phyloP scores from a whole-genome alignment of 768 basidiomycete genomes.

The Russula griseocarnosa region DNA sequence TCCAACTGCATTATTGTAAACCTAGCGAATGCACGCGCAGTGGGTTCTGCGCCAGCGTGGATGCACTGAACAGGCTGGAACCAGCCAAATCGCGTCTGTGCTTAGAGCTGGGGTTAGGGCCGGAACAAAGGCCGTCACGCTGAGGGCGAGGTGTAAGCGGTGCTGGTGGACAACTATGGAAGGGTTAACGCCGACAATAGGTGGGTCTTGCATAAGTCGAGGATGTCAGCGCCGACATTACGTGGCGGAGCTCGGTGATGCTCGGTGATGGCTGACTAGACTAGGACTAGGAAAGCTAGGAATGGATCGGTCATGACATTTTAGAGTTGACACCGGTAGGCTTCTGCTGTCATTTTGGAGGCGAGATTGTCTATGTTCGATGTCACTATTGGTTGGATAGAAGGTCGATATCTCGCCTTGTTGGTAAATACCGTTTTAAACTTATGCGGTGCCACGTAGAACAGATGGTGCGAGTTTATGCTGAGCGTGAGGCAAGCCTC shows the following conservation, averaged over 20 bases:
- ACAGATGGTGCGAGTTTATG: no score
- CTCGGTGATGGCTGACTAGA: constrained; percentile 34
- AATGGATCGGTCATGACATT: constrained; percentile 11
- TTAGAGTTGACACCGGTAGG: not conserved
- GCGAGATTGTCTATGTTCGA: no score
- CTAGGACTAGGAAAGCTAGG: constrained; percentile 24
- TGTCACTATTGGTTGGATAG: not conserved
- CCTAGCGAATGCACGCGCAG: constrained; percentile 43
- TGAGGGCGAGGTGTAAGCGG: constrained; percentile 69
- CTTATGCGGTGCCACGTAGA: no score
- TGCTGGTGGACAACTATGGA: constrained; percentile 44
- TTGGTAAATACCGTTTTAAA: no score
- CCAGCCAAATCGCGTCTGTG: no score
- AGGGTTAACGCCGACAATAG: constrained; percentile 27
- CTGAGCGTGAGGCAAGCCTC: no score
- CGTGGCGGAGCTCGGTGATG: constrained; percentile 32
- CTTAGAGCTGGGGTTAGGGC: not conserved
- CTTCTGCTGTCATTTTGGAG: not conserved
- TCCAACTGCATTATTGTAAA: constrained; percentile 44
- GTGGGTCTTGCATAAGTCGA: constrained; percentile 25
- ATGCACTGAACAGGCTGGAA: constrained; percentile 35
- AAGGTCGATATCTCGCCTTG: no score
- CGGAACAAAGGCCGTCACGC: constrained; percentile 58
- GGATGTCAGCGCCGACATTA: constrained; percentile 26
- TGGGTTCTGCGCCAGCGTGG: constrained; percentile 34